A percentile compares a stretch with the other conserved stretches of the same genome.
phyloP scores from a whole-genome alignment of 2,329 filamentous ascomycete genomes.

The Bipolaris oryzae region DNA sequence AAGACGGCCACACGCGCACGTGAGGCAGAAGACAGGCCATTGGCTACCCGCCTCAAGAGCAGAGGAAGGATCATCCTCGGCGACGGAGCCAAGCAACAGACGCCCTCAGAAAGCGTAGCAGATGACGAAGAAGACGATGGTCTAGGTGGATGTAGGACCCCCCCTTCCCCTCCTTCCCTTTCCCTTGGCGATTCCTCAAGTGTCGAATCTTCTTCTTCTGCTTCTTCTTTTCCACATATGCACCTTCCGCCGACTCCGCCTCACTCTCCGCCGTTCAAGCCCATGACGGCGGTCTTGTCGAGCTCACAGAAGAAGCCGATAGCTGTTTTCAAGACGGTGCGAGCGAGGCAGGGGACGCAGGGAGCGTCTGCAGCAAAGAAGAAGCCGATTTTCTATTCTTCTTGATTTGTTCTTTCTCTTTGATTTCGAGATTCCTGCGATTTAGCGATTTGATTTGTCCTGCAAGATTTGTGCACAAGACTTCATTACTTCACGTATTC shows the following conservation, averaged over 20 bases:
- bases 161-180: constrained; percentile 41
- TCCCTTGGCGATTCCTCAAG: constrained; percentile 28
- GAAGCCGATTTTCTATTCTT: constrained; percentile 27
- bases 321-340: constrained; percentile 29
- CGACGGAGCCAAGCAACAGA: constrained; percentile 57
- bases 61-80: constrained; percentile 74
- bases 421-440: neutral
- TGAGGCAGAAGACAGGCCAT: constrained; percentile 63
- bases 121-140: constrained; percentile 83
- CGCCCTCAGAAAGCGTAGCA: constrained; percentile 70
- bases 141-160: constrained; percentile 79
- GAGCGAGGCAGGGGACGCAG: constrained; percentile 23
- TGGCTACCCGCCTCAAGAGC: constrained; percentile 65
- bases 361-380: constrained; percentile 30
- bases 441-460: neutral
- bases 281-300: constrained; percentile 39
- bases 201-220: constrained; percentile 7
- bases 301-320: constrained; percentile 32
- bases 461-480: neutral
- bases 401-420: constrained; percentile 6
- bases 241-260: constrained; percentile 41
- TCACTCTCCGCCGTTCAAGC: constrained; percentile 44
- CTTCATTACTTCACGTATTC: neutral
- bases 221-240: constrained; percentile 15
- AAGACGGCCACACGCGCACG: constrained; percentile 63